Evolutionary conservation across 768 basidiomycete genomes (phyloP).

Genomic region (Lentinus tigrinus): DNA sequence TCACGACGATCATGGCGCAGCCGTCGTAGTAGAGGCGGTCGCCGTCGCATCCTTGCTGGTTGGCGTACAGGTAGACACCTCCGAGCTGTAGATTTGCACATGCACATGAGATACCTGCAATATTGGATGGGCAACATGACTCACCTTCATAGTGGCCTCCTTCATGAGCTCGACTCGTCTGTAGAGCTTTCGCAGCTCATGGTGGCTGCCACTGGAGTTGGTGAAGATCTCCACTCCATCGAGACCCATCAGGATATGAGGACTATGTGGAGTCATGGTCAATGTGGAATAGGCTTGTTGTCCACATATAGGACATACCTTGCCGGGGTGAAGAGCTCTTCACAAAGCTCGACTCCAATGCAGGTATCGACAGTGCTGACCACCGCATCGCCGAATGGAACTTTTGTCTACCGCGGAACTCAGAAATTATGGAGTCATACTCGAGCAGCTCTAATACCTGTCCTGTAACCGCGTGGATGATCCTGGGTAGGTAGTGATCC

Average conservation of each 20-base stretch:
- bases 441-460: constrained; percentile 52
- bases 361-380: constrained; percentile 93
- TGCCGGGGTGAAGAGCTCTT: constrained; percentile 95
- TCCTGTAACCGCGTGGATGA: constrained; percentile 83
- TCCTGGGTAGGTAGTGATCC: constrained; percentile 87
- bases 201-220: constrained; percentile 97
- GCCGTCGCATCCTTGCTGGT: constrained; percentile 98
- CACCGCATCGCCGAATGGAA: constrained; percentile 95
- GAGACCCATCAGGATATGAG: constrained; percentile 96
- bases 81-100: constrained; percentile 60
- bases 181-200: constrained; percentile 95
- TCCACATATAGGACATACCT: constrained; percentile 51
- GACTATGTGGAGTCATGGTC: constrained; percentile 46
- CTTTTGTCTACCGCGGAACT: constrained; percentile 59
- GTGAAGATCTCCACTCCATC: constrained; percentile 99
- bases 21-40: constrained; percentile 98
- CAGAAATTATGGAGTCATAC: background rate
- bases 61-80: constrained; percentile 96
- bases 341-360: constrained; percentile 95
- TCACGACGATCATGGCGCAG: constrained; percentile 93
- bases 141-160: constrained; percentile 92
- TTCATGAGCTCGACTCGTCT: constrained; percentile 92
- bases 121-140: background rate
- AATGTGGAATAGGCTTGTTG: background rate
- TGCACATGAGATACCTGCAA: background rate